Base-by-base conservation (phyloP, 805 yeast genomes). In the Maudiozyma bulderi region DNA sequence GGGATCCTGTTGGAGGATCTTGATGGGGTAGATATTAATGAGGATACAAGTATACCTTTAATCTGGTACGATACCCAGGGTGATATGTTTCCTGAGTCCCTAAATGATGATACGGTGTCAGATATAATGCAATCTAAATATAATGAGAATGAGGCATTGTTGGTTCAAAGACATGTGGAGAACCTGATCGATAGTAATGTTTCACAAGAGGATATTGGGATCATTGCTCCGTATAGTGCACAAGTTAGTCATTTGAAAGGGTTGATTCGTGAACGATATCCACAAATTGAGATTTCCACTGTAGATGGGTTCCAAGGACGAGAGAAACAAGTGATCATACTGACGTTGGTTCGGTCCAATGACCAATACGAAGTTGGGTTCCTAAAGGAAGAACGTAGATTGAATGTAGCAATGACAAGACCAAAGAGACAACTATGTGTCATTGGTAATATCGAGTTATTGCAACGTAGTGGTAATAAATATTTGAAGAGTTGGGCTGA, bases 301-400 rank as follows among this genome's bases (percentile, higher is more conserved):
- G 91, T 91, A 5, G 99, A 91, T 68, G 97, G 97, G 1, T 93
- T 91, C 59, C 99, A 91, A 69, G 99, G 99, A 1, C 72, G 97
- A 52, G 99, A 91, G 61, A 93, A 91, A 64, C 95, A 90, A 57
- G 83, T 81, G 0, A 88, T 91, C 6, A 74, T 91, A 1, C 68
- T 93, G 10, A 76, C 93, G 1, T 65, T 91, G 47, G 97, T 91
- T 2, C 73, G 99, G 54, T 83, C 93, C 39, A 91, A 91, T 62
- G 82, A 76, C 20, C 57, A 67, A 2, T 64, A 73, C 34, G 86
- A 83, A 47, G 82, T 90, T 44, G 98, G 98, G 8, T 93, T 91
- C 60, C 68, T 93, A 47, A 73, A 74, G 28, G 97, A 91, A 56
- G 74, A 77, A 48, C 71, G 93, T 59, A 75, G 99, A 56, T 71